phyloP scores from a whole-genome alignment of 73 alveolate species.

The Tetrahymena malaccensis region DNA sequence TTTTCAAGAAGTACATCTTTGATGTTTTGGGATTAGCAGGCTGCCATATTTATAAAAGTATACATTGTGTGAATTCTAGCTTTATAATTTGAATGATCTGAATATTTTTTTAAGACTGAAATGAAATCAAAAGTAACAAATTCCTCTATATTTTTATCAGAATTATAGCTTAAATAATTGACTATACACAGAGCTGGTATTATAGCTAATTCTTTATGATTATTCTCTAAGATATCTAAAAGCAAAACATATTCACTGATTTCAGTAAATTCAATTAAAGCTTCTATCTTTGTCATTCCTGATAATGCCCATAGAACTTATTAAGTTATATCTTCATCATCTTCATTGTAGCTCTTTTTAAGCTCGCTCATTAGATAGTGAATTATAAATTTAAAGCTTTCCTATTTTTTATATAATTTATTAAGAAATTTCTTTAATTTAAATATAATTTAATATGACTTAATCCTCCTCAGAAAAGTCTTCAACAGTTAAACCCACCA shows the following conservation, averaged over 20 bases:
- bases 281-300: not conserved
- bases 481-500: not conserved
- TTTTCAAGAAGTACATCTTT: not conserved
- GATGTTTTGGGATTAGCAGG: not conserved
- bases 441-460: not conserved
- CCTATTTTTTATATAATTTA: not conserved
- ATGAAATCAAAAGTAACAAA: not conserved
- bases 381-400: not conserved
- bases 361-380: not conserved
- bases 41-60: not conserved
- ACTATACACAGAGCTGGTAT: not conserved
- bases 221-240: not conserved
- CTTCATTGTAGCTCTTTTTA: not conserved
- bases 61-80: not conserved
- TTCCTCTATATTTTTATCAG: not conserved
- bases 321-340: not conserved
- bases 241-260: not conserved
- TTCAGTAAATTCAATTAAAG: not conserved
- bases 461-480: not conserved
- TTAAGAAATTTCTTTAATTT: not conserved
- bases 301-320: not conserved
- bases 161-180: not conserved
- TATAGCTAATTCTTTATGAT: not conserved
- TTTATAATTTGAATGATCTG: not conserved
- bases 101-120: not conserved